Conservation (phyloP, 768 basidiomycete species). For the Suillus hirtellus region DNA sequence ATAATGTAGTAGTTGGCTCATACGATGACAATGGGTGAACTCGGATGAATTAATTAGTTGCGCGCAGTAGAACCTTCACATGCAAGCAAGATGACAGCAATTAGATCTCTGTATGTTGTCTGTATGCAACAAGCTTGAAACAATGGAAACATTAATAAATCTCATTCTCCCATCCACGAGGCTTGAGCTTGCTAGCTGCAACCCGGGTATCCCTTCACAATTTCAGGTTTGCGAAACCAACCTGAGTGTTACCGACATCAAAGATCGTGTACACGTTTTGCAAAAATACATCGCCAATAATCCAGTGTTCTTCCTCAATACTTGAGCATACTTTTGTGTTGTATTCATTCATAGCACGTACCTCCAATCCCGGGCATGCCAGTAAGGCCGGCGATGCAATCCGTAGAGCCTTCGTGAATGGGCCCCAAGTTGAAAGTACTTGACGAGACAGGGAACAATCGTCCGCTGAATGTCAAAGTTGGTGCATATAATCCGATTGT, state of each 20-base stretch:
- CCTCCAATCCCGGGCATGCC: not conserved
- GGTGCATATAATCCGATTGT: not conserved
- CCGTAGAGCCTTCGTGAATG: not conserved
- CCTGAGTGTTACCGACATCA: not conserved
- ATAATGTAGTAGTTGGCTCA: too few relatives aligned
- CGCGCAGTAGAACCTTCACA: not conserved
- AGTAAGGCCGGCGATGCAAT: not conserved
- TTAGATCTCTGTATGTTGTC: not conserved
- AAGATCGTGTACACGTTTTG: not conserved
- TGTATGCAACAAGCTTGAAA: not conserved
- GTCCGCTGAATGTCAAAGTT: not conserved
- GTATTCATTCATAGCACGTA: not conserved
- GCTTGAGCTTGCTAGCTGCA: not conserved
- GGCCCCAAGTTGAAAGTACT: not conserved
- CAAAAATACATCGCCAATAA: not conserved
- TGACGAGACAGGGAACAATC: not conserved
- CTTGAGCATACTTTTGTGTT: not conserved
- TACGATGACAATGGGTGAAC: too few relatives aligned
- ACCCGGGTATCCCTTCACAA: not conserved
- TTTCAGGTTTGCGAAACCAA: not conserved
- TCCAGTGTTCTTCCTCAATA: not conserved
- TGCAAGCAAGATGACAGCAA: not conserved
- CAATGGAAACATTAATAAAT: not conserved
- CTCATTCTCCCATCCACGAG: not conserved
- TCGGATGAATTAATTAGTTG: not conserved